Evolutionary conservation across 2,329 filamentous ascomycete species (phyloP).

Genomic region (Diaporthe citrichinensis): DNA sequence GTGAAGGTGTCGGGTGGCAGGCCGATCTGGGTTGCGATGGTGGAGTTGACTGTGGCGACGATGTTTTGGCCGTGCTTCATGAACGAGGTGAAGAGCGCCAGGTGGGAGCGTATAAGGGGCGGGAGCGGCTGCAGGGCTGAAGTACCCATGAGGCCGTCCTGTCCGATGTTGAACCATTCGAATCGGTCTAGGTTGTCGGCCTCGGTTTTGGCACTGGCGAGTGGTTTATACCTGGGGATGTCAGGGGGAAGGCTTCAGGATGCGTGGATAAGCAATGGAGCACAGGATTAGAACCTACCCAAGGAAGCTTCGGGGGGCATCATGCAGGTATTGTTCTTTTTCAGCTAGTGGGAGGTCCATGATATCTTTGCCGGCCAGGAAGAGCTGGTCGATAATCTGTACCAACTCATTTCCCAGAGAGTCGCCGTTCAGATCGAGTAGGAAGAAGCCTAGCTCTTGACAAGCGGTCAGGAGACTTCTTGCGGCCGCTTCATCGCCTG

Average conservation of each 20-base stretch:
- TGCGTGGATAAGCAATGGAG: too few relatives aligned
- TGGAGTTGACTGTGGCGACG: constrained; percentile 41
- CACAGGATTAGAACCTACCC: not conserved
- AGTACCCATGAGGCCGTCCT: constrained; percentile 50
- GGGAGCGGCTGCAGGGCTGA: constrained; percentile 41
- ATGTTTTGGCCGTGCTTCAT: constrained; percentile 42
- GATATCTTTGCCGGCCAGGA: not conserved
- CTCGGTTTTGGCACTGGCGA: constrained; percentile 43
- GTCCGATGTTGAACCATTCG: constrained; percentile 50
- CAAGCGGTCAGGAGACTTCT: constrained; percentile 23
- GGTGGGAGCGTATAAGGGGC: constrained; percentile 33
- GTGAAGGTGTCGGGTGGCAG: constrained; percentile 47
- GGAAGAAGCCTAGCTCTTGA: constrained; percentile 44
- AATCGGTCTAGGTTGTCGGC: constrained; percentile 47
- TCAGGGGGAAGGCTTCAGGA: not conserved
- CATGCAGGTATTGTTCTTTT: constrained; percentile 3
- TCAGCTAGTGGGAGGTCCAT: constrained; percentile 22
- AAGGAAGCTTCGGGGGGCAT: constrained; percentile 29
- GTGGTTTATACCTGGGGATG: constrained; percentile 39
- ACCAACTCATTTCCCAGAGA: not conserved
- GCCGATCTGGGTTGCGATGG: constrained; percentile 47
- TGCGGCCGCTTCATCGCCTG: constrained; percentile 27
- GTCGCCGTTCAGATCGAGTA: constrained; percentile 42
- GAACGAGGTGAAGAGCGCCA: constrained; percentile 38
- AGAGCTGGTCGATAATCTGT: not conserved